Evolutionary conservation across 2,329 filamentous ascomycete genomes (phyloP).

Genomic region (Xylariaceae sp.): DNA sequence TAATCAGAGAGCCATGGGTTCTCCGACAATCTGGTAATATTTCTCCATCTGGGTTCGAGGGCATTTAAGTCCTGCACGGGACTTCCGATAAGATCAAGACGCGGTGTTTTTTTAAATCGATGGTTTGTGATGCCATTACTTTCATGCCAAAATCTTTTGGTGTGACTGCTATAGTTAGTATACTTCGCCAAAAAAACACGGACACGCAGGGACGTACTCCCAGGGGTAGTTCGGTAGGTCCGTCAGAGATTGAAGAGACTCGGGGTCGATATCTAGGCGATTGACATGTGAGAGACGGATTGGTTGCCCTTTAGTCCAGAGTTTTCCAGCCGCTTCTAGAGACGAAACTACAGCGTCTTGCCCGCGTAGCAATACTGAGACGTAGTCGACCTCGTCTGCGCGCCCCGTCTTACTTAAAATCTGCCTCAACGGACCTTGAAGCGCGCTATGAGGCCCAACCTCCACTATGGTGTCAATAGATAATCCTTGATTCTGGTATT

Average conservation of each 20-base stretch:
- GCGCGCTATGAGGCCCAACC: conserved; percentile 37
- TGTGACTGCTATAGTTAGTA: conserved; percentile 49
- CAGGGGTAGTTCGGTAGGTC: conserved; percentile 3
- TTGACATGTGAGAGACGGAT: not conserved
- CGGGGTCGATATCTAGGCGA: not conserved
- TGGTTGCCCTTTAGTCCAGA: not conserved
- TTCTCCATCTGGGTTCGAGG: conserved; percentile 46
- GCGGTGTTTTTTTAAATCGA: conserved; percentile 32
- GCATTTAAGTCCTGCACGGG: conserved; percentile 26
- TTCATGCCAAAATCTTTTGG: conserved; percentile 45
- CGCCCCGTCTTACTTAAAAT: not conserved
- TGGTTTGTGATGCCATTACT: conserved; percentile 35
- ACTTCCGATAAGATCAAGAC: conserved; percentile 37
- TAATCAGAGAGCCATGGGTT: conserved; percentile 53
- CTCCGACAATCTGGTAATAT: conserved; percentile 46
- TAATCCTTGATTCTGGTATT: not conserved
- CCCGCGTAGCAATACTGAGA: not conserved
- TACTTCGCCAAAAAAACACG: not conserved
- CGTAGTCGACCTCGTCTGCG: conserved; percentile 11
- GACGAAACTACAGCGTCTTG: not conserved
- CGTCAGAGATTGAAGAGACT: not conserved
- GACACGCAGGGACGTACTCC: not conserved
- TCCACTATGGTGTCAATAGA: conserved; percentile 32
- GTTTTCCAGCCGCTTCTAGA: not conserved
- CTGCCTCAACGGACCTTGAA: conserved; percentile 26